These are phyloP conservation scores for Macrotyloma uniflorum DNA, from an alignment of 306 rosid genomes.

Conservation along the genomic window DNA sequence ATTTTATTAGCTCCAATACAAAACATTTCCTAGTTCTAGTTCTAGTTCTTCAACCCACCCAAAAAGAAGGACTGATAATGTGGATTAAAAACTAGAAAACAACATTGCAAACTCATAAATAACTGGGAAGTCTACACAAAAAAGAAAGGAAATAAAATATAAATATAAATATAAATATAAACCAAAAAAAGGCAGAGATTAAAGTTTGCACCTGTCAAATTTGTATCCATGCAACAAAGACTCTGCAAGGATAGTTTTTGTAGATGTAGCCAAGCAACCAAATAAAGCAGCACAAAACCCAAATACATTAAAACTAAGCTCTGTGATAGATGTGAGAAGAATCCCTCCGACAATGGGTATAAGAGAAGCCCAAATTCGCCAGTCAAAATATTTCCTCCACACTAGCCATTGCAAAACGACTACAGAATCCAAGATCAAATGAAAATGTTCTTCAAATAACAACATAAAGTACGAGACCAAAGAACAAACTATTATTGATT, in stretches of 20 bases:
- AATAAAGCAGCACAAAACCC: slow-evolving; percentile 95
- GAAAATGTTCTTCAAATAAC: slow-evolving; percentile 26
- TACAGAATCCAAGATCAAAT: slow-evolving; percentile 52
- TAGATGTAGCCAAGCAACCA: slow-evolving; percentile 97
- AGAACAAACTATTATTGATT: slow-evolving; percentile 28
- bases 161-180: background rate
- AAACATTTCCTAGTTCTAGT: background rate
- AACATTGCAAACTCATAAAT: background rate
- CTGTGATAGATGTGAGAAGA: slow-evolving; percentile 91
- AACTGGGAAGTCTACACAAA: background rate
- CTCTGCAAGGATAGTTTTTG: slow-evolving; percentile 96
- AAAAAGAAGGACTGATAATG: background rate
- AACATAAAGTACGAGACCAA: background rate
- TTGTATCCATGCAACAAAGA: slow-evolving; percentile 91
- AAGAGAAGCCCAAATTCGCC: slow-evolving; percentile 92
- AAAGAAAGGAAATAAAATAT: background rate
- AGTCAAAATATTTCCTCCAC: slow-evolving; percentile 91
- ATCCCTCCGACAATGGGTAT: slow-evolving; percentile 97
- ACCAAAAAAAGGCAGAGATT: slow-evolving; percentile 18
- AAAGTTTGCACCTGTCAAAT: slow-evolving; percentile 75
- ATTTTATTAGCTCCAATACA: background rate
- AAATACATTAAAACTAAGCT: slow-evolving; percentile 85
- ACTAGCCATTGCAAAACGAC: slow-evolving; percentile 93
- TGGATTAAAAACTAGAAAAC: background rate
- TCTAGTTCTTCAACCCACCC: background rate